A percentile compares a stretch with the other conserved stretches of the same genome.
Evolutionary conservation across 192 early-diverging fungal genomes (phyloP).

Genomic region (Backusella parvicylindrica): DNA sequence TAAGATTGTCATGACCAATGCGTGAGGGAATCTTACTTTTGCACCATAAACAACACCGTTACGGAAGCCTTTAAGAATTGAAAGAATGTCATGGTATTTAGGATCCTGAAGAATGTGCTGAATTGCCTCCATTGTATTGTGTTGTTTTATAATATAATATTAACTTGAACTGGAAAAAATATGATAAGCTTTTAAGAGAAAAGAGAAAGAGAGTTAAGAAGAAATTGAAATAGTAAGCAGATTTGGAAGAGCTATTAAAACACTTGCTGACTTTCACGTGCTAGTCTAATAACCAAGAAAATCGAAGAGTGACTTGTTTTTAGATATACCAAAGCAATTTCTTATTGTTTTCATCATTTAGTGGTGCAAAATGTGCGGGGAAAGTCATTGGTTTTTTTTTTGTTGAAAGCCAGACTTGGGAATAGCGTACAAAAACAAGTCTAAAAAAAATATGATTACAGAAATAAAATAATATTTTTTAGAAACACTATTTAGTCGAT

Average conservation of each 20-base stretch:
- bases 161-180: background rate
- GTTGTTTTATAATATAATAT: background rate
- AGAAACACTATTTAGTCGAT: background rate
- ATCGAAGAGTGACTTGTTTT: background rate
- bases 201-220: slow-evolving; percentile 1
- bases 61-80: slow-evolving; percentile 87
- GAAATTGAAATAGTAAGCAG: background rate
- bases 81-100: slow-evolving; percentile 74
- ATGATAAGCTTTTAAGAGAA: background rate
- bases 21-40: slow-evolving; percentile 96
- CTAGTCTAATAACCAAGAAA: background rate
- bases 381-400: background rate
- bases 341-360: background rate
- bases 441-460: background rate
- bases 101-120: slow-evolving; percentile 61
- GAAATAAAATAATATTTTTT: background rate
- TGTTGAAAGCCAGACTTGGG: background rate
- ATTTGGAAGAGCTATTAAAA: background rate
- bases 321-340: background rate
- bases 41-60: slow-evolving; percentile 97
- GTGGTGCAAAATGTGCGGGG: background rate
- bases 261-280: slow-evolving; percentile 3
- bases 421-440: background rate
- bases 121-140: slow-evolving; percentile 36
- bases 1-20: slow-evolving; percentile 93